Conservation (phyloP, 2,329 filamentous ascomycete genomes). For the Pseudophaeomoniella oleicola region DNA sequence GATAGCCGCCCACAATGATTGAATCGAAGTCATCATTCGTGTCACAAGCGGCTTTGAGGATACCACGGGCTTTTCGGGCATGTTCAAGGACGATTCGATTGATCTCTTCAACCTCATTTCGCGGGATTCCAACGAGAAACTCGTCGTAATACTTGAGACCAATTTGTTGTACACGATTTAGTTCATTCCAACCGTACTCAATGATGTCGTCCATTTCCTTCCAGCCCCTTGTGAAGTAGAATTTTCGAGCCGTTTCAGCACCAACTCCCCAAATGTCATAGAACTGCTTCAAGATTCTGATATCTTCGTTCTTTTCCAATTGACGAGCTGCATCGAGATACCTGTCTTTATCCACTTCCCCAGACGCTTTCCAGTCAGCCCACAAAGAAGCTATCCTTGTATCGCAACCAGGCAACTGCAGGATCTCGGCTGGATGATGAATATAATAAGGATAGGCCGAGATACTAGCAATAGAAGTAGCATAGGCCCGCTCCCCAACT, state of each 20-base stretch:
- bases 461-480: conserved; percentile 68
- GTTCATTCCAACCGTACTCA: conserved; percentile 60
- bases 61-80: conserved; percentile 25
- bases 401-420: conserved; percentile 61
- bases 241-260: conserved; percentile 63
- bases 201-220: conserved; percentile 73
- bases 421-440: conserved; percentile 26
- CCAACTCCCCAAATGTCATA: conserved; percentile 89
- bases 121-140: conserved; percentile 55
- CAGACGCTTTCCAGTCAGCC: conserved; percentile 52
- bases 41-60: conserved; percentile 11
- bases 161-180: conserved; percentile 78
- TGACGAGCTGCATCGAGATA: conserved; percentile 48
- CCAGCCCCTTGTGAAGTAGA: conserved; percentile 65
- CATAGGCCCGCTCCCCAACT: conserved; percentile 74
- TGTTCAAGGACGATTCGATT: conserved; percentile 47
- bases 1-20: conserved; percentile 64
- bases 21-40: conserved; percentile 35
- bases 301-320: conserved; percentile 47
- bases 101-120: conserved; percentile 59
- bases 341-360: conserved; percentile 28
- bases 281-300: conserved; percentile 55
- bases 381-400: conserved; percentile 65
- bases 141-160: conserved; percentile 91
- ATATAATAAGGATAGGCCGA: conserved; percentile 61